Evolutionary conservation across 2,329 filamentous ascomycete genomes (phyloP), one percentile per base, ranked within the genome.

Genomic region (Ascochyta koolunga): DNA sequence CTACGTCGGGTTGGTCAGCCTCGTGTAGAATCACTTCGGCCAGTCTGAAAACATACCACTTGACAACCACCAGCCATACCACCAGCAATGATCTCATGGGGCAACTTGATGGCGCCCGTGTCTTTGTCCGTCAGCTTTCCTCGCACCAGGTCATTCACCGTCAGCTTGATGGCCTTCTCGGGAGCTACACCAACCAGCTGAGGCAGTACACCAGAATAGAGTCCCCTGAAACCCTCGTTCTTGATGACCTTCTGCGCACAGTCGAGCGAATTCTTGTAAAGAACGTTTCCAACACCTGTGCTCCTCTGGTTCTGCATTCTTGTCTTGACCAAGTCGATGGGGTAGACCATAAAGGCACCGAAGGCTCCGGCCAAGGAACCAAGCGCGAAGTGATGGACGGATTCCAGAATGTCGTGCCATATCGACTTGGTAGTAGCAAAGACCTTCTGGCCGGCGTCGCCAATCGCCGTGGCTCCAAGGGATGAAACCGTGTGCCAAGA

Each of bases 291-390:
- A 0, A 93, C 91, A 44, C 89, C 86, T 16, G 67, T 66, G 4
- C 85, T 86, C 63, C 95, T 86, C 81, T 99, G 95, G 80, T 99
- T 99, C 78, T 99, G 95, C 87, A 99, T 90, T 57, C 95, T 88
- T 1, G 95, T 99, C 85, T 99, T 99, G 76, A 99, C 95, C 58
- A 99, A 80, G 79, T 99, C 95, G 71, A 99, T 98, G 21, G 95
- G 95, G 75, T 99, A 99, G 48, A 99, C 95, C 91, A 99, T 97
- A 75, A 99, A 98, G 11, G 95, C 95, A 74, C 95, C 95, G 72
- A 99, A 99, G 9, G 95, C 95, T 77, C 95, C 95, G 7, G 95
- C 95, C 64, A 96, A 65, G 73, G 90, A 92, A 55, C 95, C 95
- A 6, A 99, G 85, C 3, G 80, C 86, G 73, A 99, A 99, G 81